phyloP scores from a whole-genome alignment of 1,284 basidiomycete genomes.

The Phellinidium pouzarii region DNA sequence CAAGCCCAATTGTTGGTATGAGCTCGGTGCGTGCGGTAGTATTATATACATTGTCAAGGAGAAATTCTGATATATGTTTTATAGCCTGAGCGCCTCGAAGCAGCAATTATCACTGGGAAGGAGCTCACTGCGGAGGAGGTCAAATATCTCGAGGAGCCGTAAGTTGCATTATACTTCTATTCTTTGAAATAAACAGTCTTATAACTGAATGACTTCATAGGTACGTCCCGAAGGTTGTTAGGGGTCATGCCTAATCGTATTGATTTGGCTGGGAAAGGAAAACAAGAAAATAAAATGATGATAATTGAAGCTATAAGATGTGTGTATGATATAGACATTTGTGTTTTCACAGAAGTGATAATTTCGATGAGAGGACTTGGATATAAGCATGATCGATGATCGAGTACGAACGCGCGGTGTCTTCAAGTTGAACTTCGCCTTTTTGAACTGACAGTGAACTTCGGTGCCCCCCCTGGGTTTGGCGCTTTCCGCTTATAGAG shows the following conservation, averaged over 20 bases:
- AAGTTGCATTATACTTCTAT: slow-evolving; percentile 1
- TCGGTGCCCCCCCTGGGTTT: too few species aligned
- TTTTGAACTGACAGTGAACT: too few species aligned
- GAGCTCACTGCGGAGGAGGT: slow-evolving; percentile 21
- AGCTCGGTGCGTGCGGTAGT: slow-evolving; percentile 16
- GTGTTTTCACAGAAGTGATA: too few species aligned
- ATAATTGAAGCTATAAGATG: too few species aligned
- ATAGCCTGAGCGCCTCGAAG: slow-evolving; percentile 17
- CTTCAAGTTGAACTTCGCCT: too few species aligned
- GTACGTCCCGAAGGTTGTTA: slow-evolving; percentile 7
- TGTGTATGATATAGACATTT: too few species aligned
- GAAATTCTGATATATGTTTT: not conserved
- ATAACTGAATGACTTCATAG: not conserved
- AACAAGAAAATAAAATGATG: too few species aligned
- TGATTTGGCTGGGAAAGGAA: too few species aligned
- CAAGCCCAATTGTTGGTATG: slow-evolving; percentile 25
- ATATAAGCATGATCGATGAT: too few species aligned
- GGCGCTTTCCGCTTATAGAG: too few species aligned
- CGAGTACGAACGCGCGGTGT: too few species aligned
- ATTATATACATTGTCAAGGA: not conserved
- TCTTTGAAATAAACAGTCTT: not conserved
- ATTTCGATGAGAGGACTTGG: too few species aligned
- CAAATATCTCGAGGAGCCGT: slow-evolving; percentile 23
- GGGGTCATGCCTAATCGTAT: slow-evolving; percentile 3
- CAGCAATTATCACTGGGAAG: slow-evolving; percentile 15